Conservation (phyloP, 352 stramenopile genomes). For the Globisporangium sylvaticum region DNA sequence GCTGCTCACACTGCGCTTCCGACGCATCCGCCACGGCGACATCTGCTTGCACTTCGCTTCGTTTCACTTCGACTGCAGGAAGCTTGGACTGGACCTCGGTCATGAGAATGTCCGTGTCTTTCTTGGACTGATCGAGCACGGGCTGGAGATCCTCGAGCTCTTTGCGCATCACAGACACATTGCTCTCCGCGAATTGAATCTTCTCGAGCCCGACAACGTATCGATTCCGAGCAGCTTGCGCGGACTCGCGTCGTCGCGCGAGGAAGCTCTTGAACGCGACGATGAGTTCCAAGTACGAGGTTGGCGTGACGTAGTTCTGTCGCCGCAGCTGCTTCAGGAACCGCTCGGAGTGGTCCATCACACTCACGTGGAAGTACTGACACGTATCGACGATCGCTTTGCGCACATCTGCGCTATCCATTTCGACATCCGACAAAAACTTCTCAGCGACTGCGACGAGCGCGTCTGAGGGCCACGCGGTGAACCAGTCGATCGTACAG, state of each 20-base stretch:
- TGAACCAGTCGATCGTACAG: slow-evolving; percentile 98
- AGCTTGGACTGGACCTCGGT: slow-evolving; percentile 92
- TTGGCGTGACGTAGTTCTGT: slow-evolving; percentile 95
- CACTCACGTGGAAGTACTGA: slow-evolving; percentile 91
- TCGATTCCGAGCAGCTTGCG: slow-evolving; percentile 76
- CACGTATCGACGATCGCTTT: slow-evolving; percentile 88
- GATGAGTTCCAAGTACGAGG: slow-evolving; percentile 94
- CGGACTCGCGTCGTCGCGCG: slow-evolving; percentile 70
- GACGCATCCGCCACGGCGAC: slow-evolving; percentile 72
- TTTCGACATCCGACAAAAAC: slow-evolving; percentile 89
- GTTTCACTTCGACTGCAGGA: slow-evolving; percentile 81
- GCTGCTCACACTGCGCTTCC: slow-evolving; percentile 89
- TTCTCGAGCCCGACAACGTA: slow-evolving; percentile 93
- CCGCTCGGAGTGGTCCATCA: slow-evolving; percentile 77
- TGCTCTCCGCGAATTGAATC: slow-evolving; percentile 91
- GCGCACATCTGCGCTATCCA: slow-evolving; percentile 72
- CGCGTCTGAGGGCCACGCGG: slow-evolving; percentile 90
- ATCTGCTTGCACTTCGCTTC: slow-evolving; percentile 75
- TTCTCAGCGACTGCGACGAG: slow-evolving; percentile 92
- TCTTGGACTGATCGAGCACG: slow-evolving; percentile 88
- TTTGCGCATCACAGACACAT: slow-evolving; percentile 92
- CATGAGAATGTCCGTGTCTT: slow-evolving; percentile 93
- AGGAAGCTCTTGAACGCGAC: slow-evolving; percentile 92
- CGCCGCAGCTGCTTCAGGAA: slow-evolving; percentile 84
- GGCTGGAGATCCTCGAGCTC: slow-evolving; percentile 93